phyloP scores from a whole-genome alignment of 306 rosid genomes.

The Trifolium dubium region DNA sequence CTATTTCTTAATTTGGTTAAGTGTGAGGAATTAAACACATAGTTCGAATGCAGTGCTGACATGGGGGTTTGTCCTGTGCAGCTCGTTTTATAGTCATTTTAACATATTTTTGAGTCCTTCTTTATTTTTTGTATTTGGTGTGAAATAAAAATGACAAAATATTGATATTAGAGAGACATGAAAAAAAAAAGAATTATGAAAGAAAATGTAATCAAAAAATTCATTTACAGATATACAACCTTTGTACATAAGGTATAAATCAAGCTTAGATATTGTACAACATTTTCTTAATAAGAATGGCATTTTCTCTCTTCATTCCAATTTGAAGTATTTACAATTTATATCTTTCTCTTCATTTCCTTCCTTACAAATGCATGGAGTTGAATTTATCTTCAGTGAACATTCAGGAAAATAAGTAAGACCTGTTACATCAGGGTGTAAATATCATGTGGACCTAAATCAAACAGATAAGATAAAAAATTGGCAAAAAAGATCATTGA shows the following conservation, averaged over 20 bases:
- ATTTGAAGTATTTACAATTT: not conserved
- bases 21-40: no score
- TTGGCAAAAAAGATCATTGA: not conserved
- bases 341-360: not conserved
- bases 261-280: not conserved
- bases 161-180: not conserved
- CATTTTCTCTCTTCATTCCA: not conserved
- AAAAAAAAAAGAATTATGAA: not conserved
- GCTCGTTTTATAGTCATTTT: no score
- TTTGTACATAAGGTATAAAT: not conserved
- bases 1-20: no score
- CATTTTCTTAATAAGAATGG: not conserved
- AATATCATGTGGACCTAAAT: not conserved
- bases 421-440: conserved; percentile 61
- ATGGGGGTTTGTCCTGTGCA: no score
- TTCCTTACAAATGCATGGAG: conserved; percentile 69
- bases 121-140: not conserved
- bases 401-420: conserved; percentile 74
- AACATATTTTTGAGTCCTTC: no score
- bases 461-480: not conserved
- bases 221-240: no score
- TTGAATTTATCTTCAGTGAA: conserved; percentile 75
- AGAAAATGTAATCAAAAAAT: not conserved
- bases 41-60: no score
- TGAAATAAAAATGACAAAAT: not conserved